phyloP scores from a whole-genome alignment of 2,329 filamentous ascomycete species.

The Apiospora malaysiana region DNA sequence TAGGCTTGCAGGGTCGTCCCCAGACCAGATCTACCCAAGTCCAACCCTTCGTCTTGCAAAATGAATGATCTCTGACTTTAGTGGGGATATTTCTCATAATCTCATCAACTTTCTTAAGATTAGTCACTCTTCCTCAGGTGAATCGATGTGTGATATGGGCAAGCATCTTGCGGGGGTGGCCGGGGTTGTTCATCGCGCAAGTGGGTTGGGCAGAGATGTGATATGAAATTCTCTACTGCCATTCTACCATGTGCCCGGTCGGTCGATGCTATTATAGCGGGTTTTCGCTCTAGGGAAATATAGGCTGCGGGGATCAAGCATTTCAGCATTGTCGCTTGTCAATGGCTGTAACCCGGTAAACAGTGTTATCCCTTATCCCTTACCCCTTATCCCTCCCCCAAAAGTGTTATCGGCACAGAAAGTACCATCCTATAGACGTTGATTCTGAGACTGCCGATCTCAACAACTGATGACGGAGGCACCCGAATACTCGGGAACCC shows the following conservation, averaged over 20 bases:
- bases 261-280: neutral
- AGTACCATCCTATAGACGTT: neutral
- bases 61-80: neutral
- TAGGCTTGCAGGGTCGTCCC: neutral
- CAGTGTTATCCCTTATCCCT: neutral
- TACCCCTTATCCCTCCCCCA: neutral
- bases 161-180: neutral
- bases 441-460: conserved; percentile 16
- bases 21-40: neutral
- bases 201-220: neutral
- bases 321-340: neutral
- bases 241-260: neutral
- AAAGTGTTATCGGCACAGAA: neutral
- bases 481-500: neutral
- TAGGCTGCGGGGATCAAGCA: conserved; percentile 6
- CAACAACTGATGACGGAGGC: neutral
- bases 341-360: neutral
- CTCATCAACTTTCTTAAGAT: neutral
- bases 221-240: neutral
- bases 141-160: neutral
- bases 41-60: neutral
- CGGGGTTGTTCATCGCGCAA: neutral
- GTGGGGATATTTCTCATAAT: neutral
- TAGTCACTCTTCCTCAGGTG: neutral
- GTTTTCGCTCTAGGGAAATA: neutral